Conservation (phyloP, 2,329 filamentous ascomycete species). For the Colletotrichum acutatum region DNA sequence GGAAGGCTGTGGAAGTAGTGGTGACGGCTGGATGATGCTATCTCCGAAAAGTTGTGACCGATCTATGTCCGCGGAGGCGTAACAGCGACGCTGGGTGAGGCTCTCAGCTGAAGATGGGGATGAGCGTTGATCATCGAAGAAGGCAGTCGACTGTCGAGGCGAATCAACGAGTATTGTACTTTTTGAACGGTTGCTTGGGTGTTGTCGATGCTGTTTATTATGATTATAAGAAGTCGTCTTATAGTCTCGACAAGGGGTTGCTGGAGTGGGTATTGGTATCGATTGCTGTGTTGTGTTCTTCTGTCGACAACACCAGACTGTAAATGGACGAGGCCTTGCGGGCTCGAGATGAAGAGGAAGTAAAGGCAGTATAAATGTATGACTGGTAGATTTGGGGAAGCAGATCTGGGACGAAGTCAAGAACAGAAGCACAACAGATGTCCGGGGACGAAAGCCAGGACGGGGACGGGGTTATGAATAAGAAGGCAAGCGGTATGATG, state of each 20-base stretch:
- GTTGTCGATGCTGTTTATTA: conserved; percentile 16
- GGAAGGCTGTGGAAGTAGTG: conserved; percentile 15
- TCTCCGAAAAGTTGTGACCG: conserved; percentile 1
- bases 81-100: background rate
- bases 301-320: background rate
- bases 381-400: background rate
- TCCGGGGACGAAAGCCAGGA: background rate
- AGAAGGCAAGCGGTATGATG: conserved; percentile 21
- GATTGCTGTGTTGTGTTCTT: background rate
- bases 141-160: background rate
- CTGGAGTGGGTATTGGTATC: background rate
- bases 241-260: conserved; percentile 6
- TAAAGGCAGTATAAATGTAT: background rate
- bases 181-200: background rate
- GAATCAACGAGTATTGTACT: background rate
- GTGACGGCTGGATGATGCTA: conserved; percentile 23
- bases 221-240: conserved; percentile 25
- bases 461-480: conserved; percentile 22
- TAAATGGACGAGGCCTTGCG: background rate
- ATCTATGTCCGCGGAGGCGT: background rate
- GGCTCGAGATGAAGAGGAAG: background rate
- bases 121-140: background rate
- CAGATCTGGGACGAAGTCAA: background rate
- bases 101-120: background rate
- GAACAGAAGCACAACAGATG: background rate